Conservation (phyloP, 768 basidiomycete species). For the Panaeolus cyanescens region DNA sequence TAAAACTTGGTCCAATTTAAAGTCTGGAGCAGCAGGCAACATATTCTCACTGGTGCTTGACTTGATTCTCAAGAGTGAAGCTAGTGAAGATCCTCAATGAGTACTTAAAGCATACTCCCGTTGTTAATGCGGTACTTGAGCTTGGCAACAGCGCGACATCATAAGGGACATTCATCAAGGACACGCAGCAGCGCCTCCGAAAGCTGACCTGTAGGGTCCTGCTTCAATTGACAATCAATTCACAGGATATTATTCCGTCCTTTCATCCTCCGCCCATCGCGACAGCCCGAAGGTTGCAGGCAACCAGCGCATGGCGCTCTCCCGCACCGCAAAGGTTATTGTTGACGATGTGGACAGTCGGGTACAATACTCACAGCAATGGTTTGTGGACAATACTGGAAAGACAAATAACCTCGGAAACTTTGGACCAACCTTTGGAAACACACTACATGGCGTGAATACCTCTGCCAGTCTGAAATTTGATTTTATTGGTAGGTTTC, state of each 20-base stretch:
- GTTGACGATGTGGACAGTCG: background rate
- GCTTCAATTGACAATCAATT: background rate
- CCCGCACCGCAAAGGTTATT: background rate
- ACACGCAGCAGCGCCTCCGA: background rate
- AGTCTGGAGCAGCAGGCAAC: too few species aligned
- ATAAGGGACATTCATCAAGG: background rate
- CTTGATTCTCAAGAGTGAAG: too few species aligned
- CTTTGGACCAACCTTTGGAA: constrained; percentile 18
- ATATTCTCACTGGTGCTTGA: too few species aligned
- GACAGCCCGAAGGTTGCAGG: background rate
- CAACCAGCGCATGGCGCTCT: background rate
- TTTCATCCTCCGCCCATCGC: background rate
- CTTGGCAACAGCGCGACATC: too few species aligned
- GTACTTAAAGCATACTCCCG: too few species aligned
- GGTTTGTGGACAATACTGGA: constrained; percentile 12
- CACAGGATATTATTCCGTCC: background rate
- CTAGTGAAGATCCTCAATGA: too few species aligned
- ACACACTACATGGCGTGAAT: constrained; percentile 20
- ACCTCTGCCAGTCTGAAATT: constrained; percentile 18
- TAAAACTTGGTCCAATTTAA: too few species aligned
- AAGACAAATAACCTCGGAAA: constrained; percentile 16
- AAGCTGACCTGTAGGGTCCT: background rate
- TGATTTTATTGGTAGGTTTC: constrained; percentile 18
- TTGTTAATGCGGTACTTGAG: too few species aligned
- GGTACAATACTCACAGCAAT: constrained; percentile 3